A percentile compares a stretch with the other conserved stretches of the same genome.
These are phyloP conservation scores for Amyloporia xantha DNA, from an alignment of 768 basidiomycete species.

Conservation along the genomic window DNA sequence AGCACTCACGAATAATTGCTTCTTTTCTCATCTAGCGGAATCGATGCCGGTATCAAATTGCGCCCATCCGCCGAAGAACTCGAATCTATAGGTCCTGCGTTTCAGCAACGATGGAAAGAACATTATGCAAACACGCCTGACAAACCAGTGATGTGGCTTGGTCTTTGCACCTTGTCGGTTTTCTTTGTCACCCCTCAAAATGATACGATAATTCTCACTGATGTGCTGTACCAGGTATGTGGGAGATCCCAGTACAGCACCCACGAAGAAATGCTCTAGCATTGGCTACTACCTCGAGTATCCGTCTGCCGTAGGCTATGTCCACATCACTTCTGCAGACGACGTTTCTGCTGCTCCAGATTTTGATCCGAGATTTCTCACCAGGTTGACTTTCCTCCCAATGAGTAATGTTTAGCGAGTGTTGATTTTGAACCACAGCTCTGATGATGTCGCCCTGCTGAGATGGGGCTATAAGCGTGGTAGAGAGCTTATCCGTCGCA, in stretches of 20 bases:
- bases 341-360: constrained; percentile 30
- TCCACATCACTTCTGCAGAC: constrained; percentile 28
- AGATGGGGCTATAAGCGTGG: constrained; percentile 47
- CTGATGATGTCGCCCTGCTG: constrained; percentile 31
- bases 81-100: constrained; percentile 39
- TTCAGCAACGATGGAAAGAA: constrained; percentile 40
- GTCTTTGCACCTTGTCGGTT: constrained; percentile 35
- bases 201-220: too few species aligned
- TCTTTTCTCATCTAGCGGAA: constrained; percentile 30
- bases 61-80: constrained; percentile 48
- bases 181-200: too few species aligned
- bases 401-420: not conserved
- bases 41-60: constrained; percentile 51
- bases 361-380: constrained; percentile 41
- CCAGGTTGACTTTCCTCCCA: not conserved
- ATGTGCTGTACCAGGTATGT: constrained; percentile 3
- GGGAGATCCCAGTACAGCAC: constrained; percentile 7
- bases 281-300: constrained; percentile 31
- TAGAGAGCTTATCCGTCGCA: constrained; percentile 50
- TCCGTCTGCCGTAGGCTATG: constrained; percentile 41
- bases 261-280: constrained; percentile 24
- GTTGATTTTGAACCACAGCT: constrained; percentile 9
- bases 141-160: constrained; percentile 46
- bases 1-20: too few species aligned
- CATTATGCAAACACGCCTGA: constrained; percentile 47